Base-by-base conservation (phyloP, 306 rosid genomes). In the Aeschynomene evenia region DNA sequence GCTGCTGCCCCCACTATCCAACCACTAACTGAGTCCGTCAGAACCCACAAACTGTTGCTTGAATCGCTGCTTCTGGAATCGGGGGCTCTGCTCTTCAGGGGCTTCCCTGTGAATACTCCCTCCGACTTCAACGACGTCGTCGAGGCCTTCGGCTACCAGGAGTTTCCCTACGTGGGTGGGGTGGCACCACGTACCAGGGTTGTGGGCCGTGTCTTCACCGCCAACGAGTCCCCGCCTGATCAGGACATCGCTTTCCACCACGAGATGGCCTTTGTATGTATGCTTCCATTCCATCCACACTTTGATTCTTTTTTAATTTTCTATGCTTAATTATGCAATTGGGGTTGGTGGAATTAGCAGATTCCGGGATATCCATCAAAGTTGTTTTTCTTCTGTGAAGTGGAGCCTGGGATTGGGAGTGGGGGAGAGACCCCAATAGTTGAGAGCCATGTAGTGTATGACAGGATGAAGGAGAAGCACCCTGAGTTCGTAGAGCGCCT, bases 361-460 rank as follows among this genome's bases (percentile, higher is more conserved):
- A 88, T 88, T 53, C 91, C 95, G 0, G 87, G 85, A 71, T 91
- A 82, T 37, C 97, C 99, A 0, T 75, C 91, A 16, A 94, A 87
- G 22, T 2, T 90, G 82, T 90, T 88, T 43, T 94, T 94, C 87
- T 94, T 85, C 85, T 88, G 95, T 43, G 96, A 94, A 68, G 84
- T 85, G 12, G 92, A 88, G 70, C 97, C 97, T 0, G 4, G 11
- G 46, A 1, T 6, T 13, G 74, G 15, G 20, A 70, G 81, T 74
- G 96, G 90, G 2, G 99, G 99, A 21, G 99, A 94, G 70, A 94
- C 99, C 63, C 97, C 95, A 7, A 77, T 91, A 55, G 97, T 94
- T 57, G 88, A 82, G 20, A 88, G 99, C 74, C 96, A 91, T 51
- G 24, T 87, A 34, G 89, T 94, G 21, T 87, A 87, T 58, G 85